These are phyloP conservation scores for Spiromastix sp. DNA, from an alignment of 2,329 filamentous ascomycete genomes.

Conservation along the genomic window DNA sequence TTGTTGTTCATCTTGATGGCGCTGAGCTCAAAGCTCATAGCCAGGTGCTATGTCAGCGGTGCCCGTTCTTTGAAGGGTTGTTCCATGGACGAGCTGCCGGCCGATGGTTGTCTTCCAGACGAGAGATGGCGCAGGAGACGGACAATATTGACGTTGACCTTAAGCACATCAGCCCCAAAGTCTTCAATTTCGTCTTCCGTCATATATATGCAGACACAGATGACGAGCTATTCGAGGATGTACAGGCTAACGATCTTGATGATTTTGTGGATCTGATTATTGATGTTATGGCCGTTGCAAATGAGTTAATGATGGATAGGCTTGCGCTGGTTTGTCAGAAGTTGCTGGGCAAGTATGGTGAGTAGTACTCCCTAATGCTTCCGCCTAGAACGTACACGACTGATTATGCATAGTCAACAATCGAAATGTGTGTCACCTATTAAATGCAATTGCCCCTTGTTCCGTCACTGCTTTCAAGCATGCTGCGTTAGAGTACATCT, in stretches of 20 bases:
- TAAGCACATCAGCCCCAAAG: constrained; percentile 61
- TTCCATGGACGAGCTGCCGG: constrained; percentile 83
- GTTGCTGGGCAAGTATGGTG: constrained; percentile 66
- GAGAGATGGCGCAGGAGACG: constrained; percentile 30
- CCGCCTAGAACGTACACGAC: constrained; percentile 5
- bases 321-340: constrained; percentile 83
- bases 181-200: constrained; percentile 69
- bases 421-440: constrained; percentile 72
- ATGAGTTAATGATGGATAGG: constrained; percentile 91
- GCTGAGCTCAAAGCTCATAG: constrained; percentile 64
- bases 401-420: constrained; percentile 50
- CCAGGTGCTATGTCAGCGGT: constrained; percentile 66
- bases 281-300: constrained; percentile 79
- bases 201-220: constrained; percentile 79
- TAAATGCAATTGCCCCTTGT: constrained; percentile 79
- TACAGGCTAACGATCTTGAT: constrained; percentile 61
- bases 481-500: constrained; percentile 80
- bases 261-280: constrained; percentile 82
- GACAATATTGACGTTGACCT: constrained; percentile 62
- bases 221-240: constrained; percentile 67
- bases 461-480: constrained; percentile 79
- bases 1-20: constrained; percentile 67
- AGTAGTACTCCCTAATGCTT: constrained; percentile 15
- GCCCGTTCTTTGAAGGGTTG: constrained; percentile 83
- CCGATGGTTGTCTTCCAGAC: constrained; percentile 67